phyloP scores from a whole-genome alignment of 2,329 filamentous ascomycete species.

The Trichoderma lentiforme region DNA sequence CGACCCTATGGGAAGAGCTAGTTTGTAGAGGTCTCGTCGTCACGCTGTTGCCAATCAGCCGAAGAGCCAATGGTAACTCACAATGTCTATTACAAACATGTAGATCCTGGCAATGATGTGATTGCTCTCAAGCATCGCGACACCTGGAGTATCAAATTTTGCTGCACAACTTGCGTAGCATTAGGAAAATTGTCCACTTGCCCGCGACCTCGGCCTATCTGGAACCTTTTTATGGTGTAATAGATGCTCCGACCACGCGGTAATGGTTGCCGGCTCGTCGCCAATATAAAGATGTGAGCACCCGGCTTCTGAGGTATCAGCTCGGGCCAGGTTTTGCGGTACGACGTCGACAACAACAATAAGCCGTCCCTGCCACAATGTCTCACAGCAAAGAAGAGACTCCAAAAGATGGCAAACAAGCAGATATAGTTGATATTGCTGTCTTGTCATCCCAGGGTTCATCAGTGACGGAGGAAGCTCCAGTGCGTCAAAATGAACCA shows the following conservation, averaged over 20 bases:
- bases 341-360: not conserved
- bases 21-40: not conserved
- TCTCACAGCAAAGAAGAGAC: not conserved
- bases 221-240: not conserved
- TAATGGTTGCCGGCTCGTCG: not conserved
- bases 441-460: not conserved
- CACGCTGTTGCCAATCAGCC: not conserved
- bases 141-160: not conserved
- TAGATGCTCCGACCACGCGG: not conserved
- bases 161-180: not conserved
- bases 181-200: not conserved
- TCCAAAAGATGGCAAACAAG: not conserved
- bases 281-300: not conserved
- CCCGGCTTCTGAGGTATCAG: not conserved
- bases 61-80: not conserved
- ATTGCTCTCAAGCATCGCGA: conserved; percentile 15
- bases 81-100: not conserved
- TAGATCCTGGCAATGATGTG: conserved; percentile 9
- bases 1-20: not conserved
- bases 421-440: not conserved
- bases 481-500: not conserved
- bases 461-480: conserved; percentile 17
- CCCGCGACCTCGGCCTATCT: not conserved
- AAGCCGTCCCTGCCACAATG: not conserved
- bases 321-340: not conserved